Percentiles rank a stretch among this genome's conserved stretches.
These are phyloP conservation scores for Postia placenta DNA, from an alignment of 768 basidiomycete genomes.

Conservation along the genomic window DNA sequence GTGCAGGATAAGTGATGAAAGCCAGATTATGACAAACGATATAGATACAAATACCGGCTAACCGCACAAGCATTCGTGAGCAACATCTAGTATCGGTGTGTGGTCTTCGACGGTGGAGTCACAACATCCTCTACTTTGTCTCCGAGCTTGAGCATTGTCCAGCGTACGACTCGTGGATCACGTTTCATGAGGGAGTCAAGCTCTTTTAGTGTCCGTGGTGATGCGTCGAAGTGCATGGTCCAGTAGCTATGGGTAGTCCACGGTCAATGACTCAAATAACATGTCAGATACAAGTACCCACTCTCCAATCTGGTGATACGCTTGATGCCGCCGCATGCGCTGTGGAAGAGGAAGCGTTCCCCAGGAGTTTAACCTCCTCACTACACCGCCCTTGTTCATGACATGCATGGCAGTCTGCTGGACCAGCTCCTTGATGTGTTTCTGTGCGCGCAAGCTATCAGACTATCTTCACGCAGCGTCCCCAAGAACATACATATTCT, in stretches of 20 bases:
- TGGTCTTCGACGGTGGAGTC: slow-evolving; percentile 21
- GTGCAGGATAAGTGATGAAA: neutral
- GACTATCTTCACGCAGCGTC: no score
- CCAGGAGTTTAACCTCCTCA: slow-evolving; percentile 71
- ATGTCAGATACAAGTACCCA: slow-evolving; percentile 35
- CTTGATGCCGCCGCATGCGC: slow-evolving; percentile 60
- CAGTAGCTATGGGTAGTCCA: slow-evolving; percentile 56
- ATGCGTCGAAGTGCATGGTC: slow-evolving; percentile 87
- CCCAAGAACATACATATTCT: slow-evolving; percentile 53
- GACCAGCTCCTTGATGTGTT: slow-evolving; percentile 71
- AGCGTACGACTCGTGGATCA: slow-evolving; percentile 80
- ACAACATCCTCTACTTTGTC: slow-evolving; percentile 68
- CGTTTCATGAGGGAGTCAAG: slow-evolving; percentile 65
- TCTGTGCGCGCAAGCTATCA: slow-evolving; percentile 40
- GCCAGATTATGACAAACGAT: slow-evolving; percentile 1
- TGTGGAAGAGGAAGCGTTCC: slow-evolving; percentile 72
- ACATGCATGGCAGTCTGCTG: slow-evolving; percentile 65
- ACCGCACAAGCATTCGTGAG: no score
- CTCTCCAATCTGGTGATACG: slow-evolving; percentile 63
- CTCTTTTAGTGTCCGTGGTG: slow-evolving; percentile 58
- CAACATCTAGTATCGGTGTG: neutral
- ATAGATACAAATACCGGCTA: neutral
- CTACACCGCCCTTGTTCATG: slow-evolving; percentile 72
- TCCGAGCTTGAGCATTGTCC: slow-evolving; percentile 76
- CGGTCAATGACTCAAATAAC: slow-evolving; percentile 4